Percentiles rank a stretch among this genome's conserved stretches.
Conservation (phyloP, 306 rosid species). For the Herpetospermum pedunculosum region DNA sequence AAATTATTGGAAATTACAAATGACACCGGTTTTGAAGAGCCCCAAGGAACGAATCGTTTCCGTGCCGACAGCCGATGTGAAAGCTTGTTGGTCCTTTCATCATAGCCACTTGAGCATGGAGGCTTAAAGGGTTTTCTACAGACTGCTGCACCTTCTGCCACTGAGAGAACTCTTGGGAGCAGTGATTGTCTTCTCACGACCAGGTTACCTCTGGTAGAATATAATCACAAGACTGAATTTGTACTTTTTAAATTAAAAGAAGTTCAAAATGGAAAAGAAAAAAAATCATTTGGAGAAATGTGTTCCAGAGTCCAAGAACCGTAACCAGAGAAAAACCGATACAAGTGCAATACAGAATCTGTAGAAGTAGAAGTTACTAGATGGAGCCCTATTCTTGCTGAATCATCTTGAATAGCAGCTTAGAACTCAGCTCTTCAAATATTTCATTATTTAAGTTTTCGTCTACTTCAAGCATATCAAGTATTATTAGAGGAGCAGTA, state of each 20-base stretch:
- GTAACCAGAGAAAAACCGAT: not conserved
- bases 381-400: not conserved
- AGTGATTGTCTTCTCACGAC: constrained; percentile 66
- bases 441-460: not conserved
- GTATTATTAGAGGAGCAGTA: not conserved
- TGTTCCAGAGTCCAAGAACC: not conserved
- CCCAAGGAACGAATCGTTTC: constrained; percentile 92
- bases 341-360: not conserved
- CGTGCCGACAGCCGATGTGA: constrained; percentile 74
- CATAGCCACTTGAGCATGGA: constrained; percentile 47
- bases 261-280: not conserved
- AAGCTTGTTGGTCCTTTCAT: constrained; percentile 39
- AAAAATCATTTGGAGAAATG: not conserved
- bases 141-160: constrained; percentile 43
- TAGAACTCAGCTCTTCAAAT: not conserved
- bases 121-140: constrained; percentile 91
- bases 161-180: constrained; percentile 77
- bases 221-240: not conserved
- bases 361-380: not conserved
- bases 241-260: not conserved
- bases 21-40: constrained; percentile 38
- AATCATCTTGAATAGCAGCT: not conserved
- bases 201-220: constrained; percentile 50
- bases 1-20: constrained; percentile 25
- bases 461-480: not conserved